Base-by-base conservation (phyloP, 164 flowering plant genomes). In the Umbilicus rupestris region DNA sequence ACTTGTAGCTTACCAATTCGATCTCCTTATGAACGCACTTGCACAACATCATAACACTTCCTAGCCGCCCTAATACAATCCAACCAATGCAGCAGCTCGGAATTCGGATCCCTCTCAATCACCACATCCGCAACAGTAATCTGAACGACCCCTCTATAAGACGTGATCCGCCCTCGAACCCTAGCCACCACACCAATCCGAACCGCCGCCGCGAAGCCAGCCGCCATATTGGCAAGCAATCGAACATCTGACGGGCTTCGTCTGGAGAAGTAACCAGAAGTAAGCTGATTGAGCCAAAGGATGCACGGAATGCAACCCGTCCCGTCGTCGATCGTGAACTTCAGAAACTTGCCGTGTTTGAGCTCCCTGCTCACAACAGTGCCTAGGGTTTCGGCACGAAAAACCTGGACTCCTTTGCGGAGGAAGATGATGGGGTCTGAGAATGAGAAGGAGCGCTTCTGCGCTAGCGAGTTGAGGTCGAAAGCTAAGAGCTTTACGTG, bases 241-340 rank as follows among this genome's bases (percentile, higher is more conserved):
- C 74, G 80, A 74, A 85, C 82, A 72, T 81, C 81, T 15, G 75
- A 28, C 2, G 89, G 90, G 75, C 63, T 66, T 46, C 81, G 73
- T 10, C 79, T 75, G 1, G 82, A 63, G 70, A 80, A 83, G 75
- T 80, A 84, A 7, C 85, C 71, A 10, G 92, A 84, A 1, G 68
- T 64, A 17, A 72, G 74, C 1, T 92, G 96, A 78, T 89, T 89
- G 72, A 89, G 88, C 97, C 96, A 92, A 42, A 92, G 79, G 57
- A 92, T 68, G 74, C 97, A 92, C 31, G 80, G 71, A 60, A 87
- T 63, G 70, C 82, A 81, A n/a, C 86, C 94, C 30, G 90, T 86
- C 58, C 97, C 96, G 52, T 92, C 97, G 73, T 92, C 97, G 62
- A 89, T 28, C 7, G 72, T 26, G 80, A 92, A 87, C 28, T 81